Evolutionary conservation across 2,329 filamentous ascomycete species (phyloP).

Genomic region (Periconia macrospinosa): DNA sequence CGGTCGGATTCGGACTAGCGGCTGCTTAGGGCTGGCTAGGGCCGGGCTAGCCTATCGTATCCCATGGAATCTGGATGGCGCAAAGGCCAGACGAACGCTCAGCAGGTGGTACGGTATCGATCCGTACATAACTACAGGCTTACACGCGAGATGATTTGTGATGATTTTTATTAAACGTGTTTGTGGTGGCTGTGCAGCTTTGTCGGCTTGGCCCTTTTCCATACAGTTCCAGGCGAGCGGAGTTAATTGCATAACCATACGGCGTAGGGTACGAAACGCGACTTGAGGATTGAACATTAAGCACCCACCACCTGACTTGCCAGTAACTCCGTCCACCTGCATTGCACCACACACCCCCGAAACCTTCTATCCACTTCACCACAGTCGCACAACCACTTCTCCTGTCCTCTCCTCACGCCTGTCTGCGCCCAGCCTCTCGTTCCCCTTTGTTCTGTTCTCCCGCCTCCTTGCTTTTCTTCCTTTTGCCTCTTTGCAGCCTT

Average conservation of each 20-base stretch:
- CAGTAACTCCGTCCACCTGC: not conserved
- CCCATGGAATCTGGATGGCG: too few species aligned
- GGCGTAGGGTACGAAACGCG: too few species aligned
- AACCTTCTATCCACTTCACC: not conserved
- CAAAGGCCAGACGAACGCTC: too few species aligned
- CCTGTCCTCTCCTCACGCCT: not conserved
- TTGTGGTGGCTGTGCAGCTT: not conserved
- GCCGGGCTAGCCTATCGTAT: too few species aligned
- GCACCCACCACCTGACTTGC: not conserved
- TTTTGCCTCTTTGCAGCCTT: constrained; percentile 3
- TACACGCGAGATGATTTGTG: too few species aligned
- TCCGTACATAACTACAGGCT: too few species aligned
- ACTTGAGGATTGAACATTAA: too few species aligned
- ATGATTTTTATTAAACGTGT: too few species aligned
- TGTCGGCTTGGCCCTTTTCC: not conserved
- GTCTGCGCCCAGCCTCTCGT: constrained; percentile 6
- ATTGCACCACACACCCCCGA: too few species aligned
- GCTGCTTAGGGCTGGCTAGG: too few species aligned
- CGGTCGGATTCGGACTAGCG: not conserved
- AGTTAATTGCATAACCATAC: too few species aligned
- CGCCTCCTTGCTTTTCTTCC: constrained; percentile 5
- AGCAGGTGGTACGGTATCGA: too few species aligned
- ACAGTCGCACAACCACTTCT: not conserved
- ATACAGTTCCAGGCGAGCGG: not conserved
- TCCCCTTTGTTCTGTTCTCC: not conserved